These are phyloP conservation scores for Candida sanyaensis DNA, from an alignment of 1,139 yeast species.

Conservation along the genomic window DNA sequence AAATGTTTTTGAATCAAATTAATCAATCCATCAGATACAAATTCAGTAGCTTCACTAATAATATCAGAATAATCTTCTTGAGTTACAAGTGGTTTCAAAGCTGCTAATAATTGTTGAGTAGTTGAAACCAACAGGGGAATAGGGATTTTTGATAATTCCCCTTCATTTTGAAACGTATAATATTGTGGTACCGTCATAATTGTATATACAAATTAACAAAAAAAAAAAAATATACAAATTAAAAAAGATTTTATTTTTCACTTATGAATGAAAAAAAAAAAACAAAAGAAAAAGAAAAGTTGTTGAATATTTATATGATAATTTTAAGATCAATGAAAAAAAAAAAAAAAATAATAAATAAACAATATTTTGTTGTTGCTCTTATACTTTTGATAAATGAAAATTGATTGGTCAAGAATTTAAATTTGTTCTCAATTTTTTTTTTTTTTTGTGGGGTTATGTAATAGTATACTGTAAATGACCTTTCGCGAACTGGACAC, in stretches of 20 bases:
- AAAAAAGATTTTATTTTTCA: no score
- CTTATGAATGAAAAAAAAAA: no score
- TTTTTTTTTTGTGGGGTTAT: conserved; percentile 6
- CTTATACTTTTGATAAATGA: not conserved
- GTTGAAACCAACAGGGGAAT: conserved; percentile 53
- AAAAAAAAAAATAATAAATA: not conserved
- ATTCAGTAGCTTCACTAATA: conserved; percentile 43
- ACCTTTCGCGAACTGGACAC: not conserved
- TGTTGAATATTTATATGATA: not conserved
- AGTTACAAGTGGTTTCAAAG: conserved; percentile 52
- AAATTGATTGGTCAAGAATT: conserved; percentile 1
- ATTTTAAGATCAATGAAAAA: no score
- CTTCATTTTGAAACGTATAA: conserved; percentile 23
- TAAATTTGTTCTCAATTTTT: no score
- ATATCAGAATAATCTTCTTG: conserved; percentile 43
- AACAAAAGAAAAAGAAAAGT: not conserved
- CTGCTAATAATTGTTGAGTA: conserved; percentile 45
- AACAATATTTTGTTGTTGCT: not conserved
- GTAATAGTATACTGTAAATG: not conserved
- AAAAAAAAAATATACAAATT: no score
- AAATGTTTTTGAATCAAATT: conserved; percentile 55
- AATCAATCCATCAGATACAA: conserved; percentile 42
- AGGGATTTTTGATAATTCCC: conserved; percentile 48
- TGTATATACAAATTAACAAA: not conserved
- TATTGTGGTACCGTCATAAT: conserved; percentile 7